A percentile compares a stretch with the other conserved stretches of the same genome.
Conservation (phyloP, 2,329 filamentous ascomycete genomes). For the Penicillium hordei region DNA sequence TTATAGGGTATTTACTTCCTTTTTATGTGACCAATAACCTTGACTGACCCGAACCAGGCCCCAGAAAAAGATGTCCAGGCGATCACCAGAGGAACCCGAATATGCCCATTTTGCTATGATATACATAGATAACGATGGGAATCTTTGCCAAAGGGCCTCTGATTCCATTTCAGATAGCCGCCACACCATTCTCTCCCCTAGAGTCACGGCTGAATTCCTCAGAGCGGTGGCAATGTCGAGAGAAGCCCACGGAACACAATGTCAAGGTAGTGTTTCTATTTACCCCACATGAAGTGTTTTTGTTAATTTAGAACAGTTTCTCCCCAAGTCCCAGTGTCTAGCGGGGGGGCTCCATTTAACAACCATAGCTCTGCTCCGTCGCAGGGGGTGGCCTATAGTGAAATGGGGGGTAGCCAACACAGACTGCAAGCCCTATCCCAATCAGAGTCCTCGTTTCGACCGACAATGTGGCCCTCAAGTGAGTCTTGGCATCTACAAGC, state of each 20-base stretch:
- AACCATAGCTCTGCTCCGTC: slow-evolving; percentile 1
- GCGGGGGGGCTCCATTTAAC: slow-evolving; percentile 1
- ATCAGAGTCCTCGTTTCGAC: slow-evolving; percentile 1
- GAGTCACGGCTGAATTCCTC: slow-evolving; percentile 32
- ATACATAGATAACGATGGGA: slow-evolving; percentile 33
- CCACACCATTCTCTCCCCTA: slow-evolving; percentile 30
- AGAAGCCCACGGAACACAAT: slow-evolving; percentile 18
- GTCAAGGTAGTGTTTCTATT: slow-evolving; percentile 19
- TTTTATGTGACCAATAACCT: background rate
- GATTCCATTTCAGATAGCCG: slow-evolving; percentile 31
- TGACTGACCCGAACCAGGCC: slow-evolving; percentile 15
- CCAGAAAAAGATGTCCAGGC: slow-evolving; percentile 22
- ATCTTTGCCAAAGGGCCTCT: slow-evolving; percentile 33
- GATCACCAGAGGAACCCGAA: slow-evolving; percentile 21
- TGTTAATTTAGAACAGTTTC: slow-evolving; percentile 1
- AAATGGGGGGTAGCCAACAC: slow-evolving; percentile 2
- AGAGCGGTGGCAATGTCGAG: slow-evolving; percentile 31
- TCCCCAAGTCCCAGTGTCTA: background rate
- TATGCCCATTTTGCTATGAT: slow-evolving; percentile 35
- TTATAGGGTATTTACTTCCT: background rate
- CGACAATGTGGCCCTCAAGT: slow-evolving; percentile 16
- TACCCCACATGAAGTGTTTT: background rate
- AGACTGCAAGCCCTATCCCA: background rate
- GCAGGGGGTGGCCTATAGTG: slow-evolving; percentile 1
- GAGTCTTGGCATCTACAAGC: slow-evolving; percentile 8